Evolutionary conservation across 73 alveolate genomes (phyloP), one percentile per base, ranked within the genome.

Genomic region (Paramecium octaurelia): DNA sequence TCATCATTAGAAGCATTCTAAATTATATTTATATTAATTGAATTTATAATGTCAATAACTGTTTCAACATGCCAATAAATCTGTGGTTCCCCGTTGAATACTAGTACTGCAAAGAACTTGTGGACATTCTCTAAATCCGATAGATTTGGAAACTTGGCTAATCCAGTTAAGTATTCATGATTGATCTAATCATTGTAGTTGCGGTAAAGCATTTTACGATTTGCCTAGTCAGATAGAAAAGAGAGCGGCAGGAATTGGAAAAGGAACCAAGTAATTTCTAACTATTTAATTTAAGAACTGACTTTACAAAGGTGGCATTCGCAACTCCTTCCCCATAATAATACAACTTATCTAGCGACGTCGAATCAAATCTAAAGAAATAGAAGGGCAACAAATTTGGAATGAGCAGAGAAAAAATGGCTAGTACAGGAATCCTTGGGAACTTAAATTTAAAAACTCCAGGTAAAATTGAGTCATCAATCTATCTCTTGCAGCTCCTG

Each of bases 51-150:
- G 91, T 80, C 91, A 42, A 48, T 80, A 80, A 80, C 91, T 43
- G 91, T 80, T 80, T 80, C 91, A 23, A 80, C 76, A 12, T 80
- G 91, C 21, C 46, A 80, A 64, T 48, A 80, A 35, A 80, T 80
- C 20, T 31, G 73, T 48, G 70, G 73, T 11, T 80, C 91, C 2
- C 91, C 91, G 3, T 43, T 80, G 2, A 80, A 80, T 80, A 58
- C 43, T 43, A 80, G 91, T 48, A 44, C 91, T 10, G 91, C 91
- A 24, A 80, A 80, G 34, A 80, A 80, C 73, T 35, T 80, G 10
- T 80, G 91, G 91, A 80, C 91, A 40, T 80, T 80, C 24, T 46
- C 91, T 43, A 80, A 80, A 46, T 80, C 91, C 14, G 91, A 80
- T 27, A 42, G 91, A 44, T 80, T 80, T 80, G 91, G 91, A 14